Percentiles rank a stretch among this genome's conserved stretches.
phyloP scores from a whole-genome alignment of 2,329 filamentous ascomycete genomes.

The Beauveria rudraprayagi region DNA sequence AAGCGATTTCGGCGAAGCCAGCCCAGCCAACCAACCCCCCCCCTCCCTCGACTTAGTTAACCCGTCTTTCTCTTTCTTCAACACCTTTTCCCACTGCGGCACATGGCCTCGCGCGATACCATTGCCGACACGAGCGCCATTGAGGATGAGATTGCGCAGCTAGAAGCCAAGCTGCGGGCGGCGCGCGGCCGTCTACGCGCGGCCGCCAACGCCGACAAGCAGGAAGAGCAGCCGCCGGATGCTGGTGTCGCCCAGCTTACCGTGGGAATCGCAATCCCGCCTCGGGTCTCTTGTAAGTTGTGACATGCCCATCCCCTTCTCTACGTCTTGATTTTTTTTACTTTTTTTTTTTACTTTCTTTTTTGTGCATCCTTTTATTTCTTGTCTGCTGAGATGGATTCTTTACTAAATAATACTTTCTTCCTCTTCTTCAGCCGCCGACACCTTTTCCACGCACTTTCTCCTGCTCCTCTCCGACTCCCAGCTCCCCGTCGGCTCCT shows the following conservation, averaged over 20 bases:
- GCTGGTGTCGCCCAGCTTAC: neutral
- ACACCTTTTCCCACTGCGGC: neutral
- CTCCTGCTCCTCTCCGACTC: conserved; percentile 74
- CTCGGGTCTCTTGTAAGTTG: conserved; percentile 15
- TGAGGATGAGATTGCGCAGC: conserved; percentile 49
- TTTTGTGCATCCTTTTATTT: neutral
- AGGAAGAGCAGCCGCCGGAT: conserved; percentile 10
- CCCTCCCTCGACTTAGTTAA: neutral
- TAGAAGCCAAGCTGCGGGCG: conserved; percentile 45
- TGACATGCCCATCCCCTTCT: too few species aligned
- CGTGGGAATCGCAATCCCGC: neutral
- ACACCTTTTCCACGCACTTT: conserved; percentile 42
- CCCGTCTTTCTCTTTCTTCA: neutral
- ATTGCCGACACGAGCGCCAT: conserved; percentile 22
- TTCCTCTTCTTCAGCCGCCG: neutral
- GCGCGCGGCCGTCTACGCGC: conserved; percentile 34
- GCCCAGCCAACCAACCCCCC: too few species aligned
- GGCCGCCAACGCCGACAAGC: conserved; percentile 17
- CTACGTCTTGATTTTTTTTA: too few species aligned
- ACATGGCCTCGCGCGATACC: conserved; percentile 14
- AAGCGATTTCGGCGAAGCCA: conserved; percentile 11
- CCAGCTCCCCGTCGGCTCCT: conserved; percentile 74
- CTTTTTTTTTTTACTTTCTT: too few species aligned
- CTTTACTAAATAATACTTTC: neutral
- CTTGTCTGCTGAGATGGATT: neutral